Evolutionary conservation across 2,329 filamentous ascomycete genomes (phyloP), one percentile per base, ranked within the genome.

Genomic region (Cytospora piceae): DNA sequence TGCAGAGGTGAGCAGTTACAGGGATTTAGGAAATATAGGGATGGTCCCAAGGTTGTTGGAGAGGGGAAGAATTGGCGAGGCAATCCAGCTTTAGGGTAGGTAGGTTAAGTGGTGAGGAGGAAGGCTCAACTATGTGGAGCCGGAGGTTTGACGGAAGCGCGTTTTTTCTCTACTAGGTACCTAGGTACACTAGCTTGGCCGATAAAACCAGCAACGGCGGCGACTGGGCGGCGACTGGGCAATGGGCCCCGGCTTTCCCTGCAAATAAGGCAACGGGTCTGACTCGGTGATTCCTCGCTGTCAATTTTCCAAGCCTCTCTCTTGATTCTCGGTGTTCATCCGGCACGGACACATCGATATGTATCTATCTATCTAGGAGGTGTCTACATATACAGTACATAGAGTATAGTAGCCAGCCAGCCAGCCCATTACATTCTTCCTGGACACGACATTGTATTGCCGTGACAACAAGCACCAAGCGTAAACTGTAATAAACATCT

Each of bases 81-180:
- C 12, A 57, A 24, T 55, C 24, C 39, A 37, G 57, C 15, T 52
- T 31, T 46, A 37, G 34, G 34, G 15, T 32, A 37, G 61, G 52
- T 52, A 37, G 61, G 52, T 52, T 29, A 15, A 27, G 53, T 51
- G 53, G 11, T 49, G 53, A 63, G 17, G 53, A 24, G 27, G 54
- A 67, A 62, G 63, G 63, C 62, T 57, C 24, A 52, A 57, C 51
- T 46, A 52, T 49, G 63, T 58, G 39, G n/a, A 14, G 46, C n/a
- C 46, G n/a, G n/a, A 49, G 46, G 46, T 7, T 22, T 46, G 42
- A 14, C n/a, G 61, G 42, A 32, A 64, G 64, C 64, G 64, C 64
- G 37, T 64, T 54, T 66, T 66, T 66, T 66, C 57, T 64, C 55
- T 55, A 12, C n/a, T 54, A 7, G 4, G 39, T 37, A 37, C 39